Evolutionary conservation across 306 rosid genomes (phyloP).

Genomic region (Prunus dulcis): DNA sequence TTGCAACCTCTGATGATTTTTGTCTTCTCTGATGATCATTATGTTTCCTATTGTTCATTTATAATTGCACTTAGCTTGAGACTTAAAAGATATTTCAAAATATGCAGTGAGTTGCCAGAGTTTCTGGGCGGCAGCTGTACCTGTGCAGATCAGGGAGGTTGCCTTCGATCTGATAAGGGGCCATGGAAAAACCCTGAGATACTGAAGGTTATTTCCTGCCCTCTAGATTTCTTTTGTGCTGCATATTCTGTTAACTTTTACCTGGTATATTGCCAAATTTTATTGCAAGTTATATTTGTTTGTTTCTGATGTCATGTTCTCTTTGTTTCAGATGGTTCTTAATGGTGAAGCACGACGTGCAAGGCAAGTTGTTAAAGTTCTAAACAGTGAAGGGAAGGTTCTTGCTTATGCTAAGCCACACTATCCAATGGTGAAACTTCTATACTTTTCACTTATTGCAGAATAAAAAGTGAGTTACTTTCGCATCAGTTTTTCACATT

Average conservation of each 20-base stretch:
- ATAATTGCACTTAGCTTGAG: constrained; percentile 6
- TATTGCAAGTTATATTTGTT: background rate
- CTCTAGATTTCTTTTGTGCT: constrained; percentile 14
- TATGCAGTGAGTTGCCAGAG: constrained; percentile 87
- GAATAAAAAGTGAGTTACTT: background rate
- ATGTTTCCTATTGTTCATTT: constrained; percentile 6
- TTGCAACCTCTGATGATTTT: too few species aligned
- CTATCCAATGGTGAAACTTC: constrained; percentile 59
- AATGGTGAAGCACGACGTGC: constrained; percentile 72
- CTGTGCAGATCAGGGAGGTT: constrained; percentile 86
- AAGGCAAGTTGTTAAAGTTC: constrained; percentile 86
- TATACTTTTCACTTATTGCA: background rate
- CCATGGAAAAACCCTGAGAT: constrained; percentile 97
- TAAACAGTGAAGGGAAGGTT: constrained; percentile 87
- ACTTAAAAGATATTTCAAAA: constrained; percentile 23
- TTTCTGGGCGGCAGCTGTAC: constrained; percentile 94
- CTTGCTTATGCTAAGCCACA: constrained; percentile 85
- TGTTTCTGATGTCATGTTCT: constrained; percentile 19
- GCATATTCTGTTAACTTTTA: background rate
- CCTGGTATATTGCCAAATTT: background rate
- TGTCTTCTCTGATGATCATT: background rate
- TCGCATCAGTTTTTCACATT: background rate
- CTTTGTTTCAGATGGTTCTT: constrained; percentile 69
- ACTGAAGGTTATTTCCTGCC: constrained; percentile 55
- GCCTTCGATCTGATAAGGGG: constrained; percentile 95